These are phyloP conservation scores for Cornus suecica DNA, from an alignment of 148 eudicot genomes.

Conservation along the genomic window DNA sequence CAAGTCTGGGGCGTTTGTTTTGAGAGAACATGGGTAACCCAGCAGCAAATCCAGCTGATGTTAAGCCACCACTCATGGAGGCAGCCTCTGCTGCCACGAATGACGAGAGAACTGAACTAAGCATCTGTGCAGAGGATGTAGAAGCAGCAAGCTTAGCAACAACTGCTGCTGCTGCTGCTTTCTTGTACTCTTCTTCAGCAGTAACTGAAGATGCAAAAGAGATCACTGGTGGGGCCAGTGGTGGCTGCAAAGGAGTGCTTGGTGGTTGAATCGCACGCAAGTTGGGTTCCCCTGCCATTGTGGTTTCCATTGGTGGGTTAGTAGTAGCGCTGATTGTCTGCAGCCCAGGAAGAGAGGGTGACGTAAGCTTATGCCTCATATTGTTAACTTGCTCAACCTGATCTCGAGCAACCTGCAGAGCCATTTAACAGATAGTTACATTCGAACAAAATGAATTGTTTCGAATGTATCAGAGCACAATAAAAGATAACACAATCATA, in stretches of 20 bases:
- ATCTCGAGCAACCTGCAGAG: constrained; percentile 65
- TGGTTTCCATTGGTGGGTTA: constrained; percentile 24
- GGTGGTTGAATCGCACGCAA: constrained; percentile 26
- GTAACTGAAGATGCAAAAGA: constrained; percentile 39
- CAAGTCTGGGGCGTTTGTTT: constrained; percentile 62
- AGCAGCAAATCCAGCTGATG: constrained; percentile 31
- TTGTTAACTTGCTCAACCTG: constrained; percentile 45
- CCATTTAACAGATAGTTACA: no score
- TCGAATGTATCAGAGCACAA: not conserved
- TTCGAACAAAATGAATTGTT: not conserved
- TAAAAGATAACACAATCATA: no score
- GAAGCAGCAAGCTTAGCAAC: constrained; percentile 95
- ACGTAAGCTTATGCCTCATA: constrained; percentile 40
- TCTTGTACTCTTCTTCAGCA: constrained; percentile 73
- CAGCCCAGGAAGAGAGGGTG: constrained; percentile 27
- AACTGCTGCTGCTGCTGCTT: constrained; percentile 86
- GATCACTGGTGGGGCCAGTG: constrained; percentile 33
- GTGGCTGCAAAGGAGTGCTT: constrained; percentile 21
- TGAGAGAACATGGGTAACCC: constrained; percentile 39
- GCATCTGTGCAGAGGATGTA: constrained; percentile 90
- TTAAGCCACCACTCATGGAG: constrained; percentile 39
- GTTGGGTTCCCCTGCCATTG: constrained; percentile 24
- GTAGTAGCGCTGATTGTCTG: constrained; percentile 20
- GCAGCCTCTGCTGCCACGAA: constrained; percentile 94
- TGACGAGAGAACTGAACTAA: constrained; percentile 80